Percentiles rank a stretch among this genome's conserved stretches.
These are phyloP conservation scores for Torulaspora delbrueckii DNA, from an alignment of 805 yeast species.

Conservation along the genomic window DNA sequence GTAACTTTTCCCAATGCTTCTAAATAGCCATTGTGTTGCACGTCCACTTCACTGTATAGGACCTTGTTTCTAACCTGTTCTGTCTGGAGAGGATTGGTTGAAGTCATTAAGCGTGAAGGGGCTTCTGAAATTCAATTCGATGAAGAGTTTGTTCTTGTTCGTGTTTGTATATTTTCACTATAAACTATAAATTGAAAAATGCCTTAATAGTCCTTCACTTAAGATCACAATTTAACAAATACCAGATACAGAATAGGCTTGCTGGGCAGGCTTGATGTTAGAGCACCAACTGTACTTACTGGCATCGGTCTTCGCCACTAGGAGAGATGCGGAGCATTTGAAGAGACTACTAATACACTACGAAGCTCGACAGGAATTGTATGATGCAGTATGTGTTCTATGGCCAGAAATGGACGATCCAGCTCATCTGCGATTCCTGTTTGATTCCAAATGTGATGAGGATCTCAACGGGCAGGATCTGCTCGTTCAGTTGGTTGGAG, in stretches of 20 bases:
- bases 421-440: constrained; percentile 13
- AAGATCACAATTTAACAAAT: not conserved
- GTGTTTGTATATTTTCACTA: no score
- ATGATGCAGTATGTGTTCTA: constrained; percentile 24
- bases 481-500: constrained; percentile 23
- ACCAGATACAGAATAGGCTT: not conserved
- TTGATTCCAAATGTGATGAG: not conserved
- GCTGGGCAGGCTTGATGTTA: constrained; percentile 9
- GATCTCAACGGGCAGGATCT: constrained; percentile 26
- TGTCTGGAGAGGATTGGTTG: constrained; percentile 13
- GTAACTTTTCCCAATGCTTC: constrained; percentile 22
- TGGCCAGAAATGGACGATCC: constrained; percentile 35
- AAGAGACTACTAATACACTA: constrained; percentile 6
- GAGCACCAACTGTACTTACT: constrained; percentile 25
- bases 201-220: not conserved
- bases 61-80: constrained; percentile 25
- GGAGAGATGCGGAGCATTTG: constrained; percentile 18
- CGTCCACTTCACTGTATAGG: constrained; percentile 26
- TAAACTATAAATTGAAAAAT: no score
- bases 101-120: not conserved
- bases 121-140: not conserved
- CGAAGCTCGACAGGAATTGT: constrained; percentile 15
- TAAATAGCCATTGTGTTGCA: constrained; percentile 24
- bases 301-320: constrained; percentile 25
- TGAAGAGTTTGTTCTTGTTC: no score